Conservation (phyloP, 345 rosid species). For the Mangifera indica region DNA sequence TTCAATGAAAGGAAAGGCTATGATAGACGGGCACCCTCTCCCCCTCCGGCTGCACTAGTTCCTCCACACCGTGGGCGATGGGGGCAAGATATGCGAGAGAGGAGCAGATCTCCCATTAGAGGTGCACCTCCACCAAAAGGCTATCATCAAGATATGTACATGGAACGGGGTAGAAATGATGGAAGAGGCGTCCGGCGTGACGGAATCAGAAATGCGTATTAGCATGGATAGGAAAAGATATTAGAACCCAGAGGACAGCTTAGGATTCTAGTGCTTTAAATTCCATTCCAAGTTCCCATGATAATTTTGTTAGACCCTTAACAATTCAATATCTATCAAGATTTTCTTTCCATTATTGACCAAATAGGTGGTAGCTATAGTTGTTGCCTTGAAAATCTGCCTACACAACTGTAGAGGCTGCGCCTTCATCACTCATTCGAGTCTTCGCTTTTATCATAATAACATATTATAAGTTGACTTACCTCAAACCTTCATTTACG, state of each 20-base stretch:
- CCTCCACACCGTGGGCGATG: slow-evolving; percentile 55
- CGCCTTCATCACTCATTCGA: neutral
- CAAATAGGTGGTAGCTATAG: too few relatives aligned
- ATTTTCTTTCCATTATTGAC: neutral
- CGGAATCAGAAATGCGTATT: slow-evolving; percentile 53
- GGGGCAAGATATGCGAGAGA: slow-evolving; percentile 64
- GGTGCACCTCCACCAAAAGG: slow-evolving; percentile 46
- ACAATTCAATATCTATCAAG: neutral
- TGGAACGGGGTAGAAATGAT: slow-evolving; percentile 60
- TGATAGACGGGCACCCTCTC: slow-evolving; percentile 49
- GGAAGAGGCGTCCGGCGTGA: slow-evolving; percentile 47
- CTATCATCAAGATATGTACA: slow-evolving; percentile 49
- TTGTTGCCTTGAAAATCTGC: neutral
- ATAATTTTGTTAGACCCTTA: neutral
- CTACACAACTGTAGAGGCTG: neutral
- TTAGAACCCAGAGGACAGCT: neutral
- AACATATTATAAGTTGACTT: too few relatives aligned
- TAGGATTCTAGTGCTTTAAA: slow-evolving; percentile 10
- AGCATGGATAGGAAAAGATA: neutral
- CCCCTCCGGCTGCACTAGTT: slow-evolving; percentile 38
- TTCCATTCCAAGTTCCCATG: neutral
- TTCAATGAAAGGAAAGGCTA: slow-evolving; percentile 57
- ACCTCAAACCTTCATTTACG: neutral
- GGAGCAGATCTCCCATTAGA: slow-evolving; percentile 77
- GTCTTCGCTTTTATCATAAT: neutral